Evolutionary conservation across 345 rosid species (phyloP).

Genomic region (Arabidopsis arenosa): DNA sequence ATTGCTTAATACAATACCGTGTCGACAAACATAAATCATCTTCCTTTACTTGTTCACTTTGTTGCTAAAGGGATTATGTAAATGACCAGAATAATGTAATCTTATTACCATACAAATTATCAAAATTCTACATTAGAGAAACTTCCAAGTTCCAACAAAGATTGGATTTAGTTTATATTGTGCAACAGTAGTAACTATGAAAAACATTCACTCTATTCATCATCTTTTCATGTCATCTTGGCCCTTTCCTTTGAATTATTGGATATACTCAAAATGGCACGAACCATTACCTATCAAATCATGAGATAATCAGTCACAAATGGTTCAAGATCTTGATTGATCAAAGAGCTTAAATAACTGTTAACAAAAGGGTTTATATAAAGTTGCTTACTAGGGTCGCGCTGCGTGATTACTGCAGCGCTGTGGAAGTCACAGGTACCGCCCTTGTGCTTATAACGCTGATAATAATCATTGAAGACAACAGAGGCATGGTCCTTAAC

Average conservation of each 20-base stretch:
- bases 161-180: neutral
- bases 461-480: slow-evolving; percentile 77
- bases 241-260: slow-evolving; percentile 32
- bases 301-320: neutral
- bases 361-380: neutral
- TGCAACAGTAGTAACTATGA: neutral
- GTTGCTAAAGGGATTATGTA: slow-evolving; percentile 1
- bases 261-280: slow-evolving; percentile 50
- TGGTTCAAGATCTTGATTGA: neutral
- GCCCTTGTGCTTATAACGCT: slow-evolving; percentile 53
- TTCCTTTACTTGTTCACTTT: slow-evolving; percentile 4
- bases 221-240: neutral
- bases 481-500: slow-evolving; percentile 62
- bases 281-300: slow-evolving; percentile 50
- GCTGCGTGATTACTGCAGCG: slow-evolving; percentile 61
- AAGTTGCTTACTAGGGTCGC: slow-evolving; percentile 62
- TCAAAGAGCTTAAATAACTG: neutral
- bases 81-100: slow-evolving; percentile 2
- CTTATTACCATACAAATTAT: neutral
- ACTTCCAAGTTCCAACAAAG: neutral
- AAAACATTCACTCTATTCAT: neutral
- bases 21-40: neutral
- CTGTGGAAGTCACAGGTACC: slow-evolving; percentile 66
- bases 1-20: neutral
- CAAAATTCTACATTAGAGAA: neutral